Conservation (phyloP, 176 grass and related monocot genomes). For the Musa acuminata region DNA sequence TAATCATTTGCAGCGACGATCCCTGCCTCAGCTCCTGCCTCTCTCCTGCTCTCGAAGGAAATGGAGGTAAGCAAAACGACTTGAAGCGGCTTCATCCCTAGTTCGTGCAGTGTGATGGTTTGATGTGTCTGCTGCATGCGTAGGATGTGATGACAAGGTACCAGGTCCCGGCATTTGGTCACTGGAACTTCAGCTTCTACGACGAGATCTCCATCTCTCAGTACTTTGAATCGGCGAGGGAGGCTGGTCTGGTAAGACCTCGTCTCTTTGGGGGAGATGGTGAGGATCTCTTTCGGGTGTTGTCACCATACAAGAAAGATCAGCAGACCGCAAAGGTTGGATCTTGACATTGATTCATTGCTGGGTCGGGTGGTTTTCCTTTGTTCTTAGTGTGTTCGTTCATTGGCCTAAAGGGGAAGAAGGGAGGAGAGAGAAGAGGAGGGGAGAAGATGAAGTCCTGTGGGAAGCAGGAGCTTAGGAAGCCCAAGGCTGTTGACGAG, state of each 20-base stretch:
- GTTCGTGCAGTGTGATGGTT: not conserved
- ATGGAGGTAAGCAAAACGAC: not conserved
- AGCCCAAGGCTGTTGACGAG: conserved; percentile 51
- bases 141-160: not conserved
- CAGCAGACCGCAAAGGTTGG: not conserved
- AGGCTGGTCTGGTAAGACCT: too few species aligned
- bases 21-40: too few species aligned
- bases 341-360: not conserved
- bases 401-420: not conserved
- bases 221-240: not conserved
- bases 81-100: not conserved
- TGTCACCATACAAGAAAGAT: not conserved
- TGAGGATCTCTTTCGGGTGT: conserved; percentile 2
- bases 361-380: too few species aligned
- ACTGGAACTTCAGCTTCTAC: conserved; percentile 1
- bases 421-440: not conserved
- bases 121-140: not conserved
- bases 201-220: not conserved
- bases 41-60: not conserved
- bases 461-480: conserved; percentile 35
- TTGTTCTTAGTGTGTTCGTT: too few species aligned
- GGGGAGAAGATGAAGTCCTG: conserved; percentile 25
- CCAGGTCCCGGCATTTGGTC: conserved; percentile 10
- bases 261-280: not conserved
- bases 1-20: too few species aligned